A percentile compares a stretch with the other conserved stretches of the same genome.
These are phyloP conservation scores for Scolecobasidium constrictum DNA, from an alignment of 2,329 filamentous ascomycete species.

Conservation along the genomic window DNA sequence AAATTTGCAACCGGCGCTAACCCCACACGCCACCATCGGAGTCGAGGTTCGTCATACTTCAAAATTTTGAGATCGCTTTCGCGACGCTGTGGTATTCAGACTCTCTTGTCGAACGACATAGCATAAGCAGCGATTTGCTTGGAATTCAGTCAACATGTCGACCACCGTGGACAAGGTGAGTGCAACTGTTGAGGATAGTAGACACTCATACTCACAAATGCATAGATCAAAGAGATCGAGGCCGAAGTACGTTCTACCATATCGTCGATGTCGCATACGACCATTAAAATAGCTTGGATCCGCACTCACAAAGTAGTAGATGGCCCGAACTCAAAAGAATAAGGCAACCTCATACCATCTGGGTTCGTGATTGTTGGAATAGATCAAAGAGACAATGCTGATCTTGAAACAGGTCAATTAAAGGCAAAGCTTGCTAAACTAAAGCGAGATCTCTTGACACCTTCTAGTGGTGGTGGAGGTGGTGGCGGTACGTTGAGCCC, in stretches of 20 bases:
- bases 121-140: no score
- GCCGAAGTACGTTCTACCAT: slow-evolving; percentile 58
- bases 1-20: not conserved
- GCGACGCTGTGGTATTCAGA: not conserved
- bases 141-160: slow-evolving; percentile 82
- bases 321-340: slow-evolving; percentile 96
- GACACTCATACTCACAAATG: not conserved
- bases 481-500: slow-evolving; percentile 48
- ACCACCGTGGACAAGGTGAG: slow-evolving; percentile 93
- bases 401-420: slow-evolving; percentile 54
- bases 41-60: not conserved
- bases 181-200: slow-evolving; percentile 9
- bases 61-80: not conserved
- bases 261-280: no score
- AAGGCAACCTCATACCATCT: slow-evolving; percentile 91
- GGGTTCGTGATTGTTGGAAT: slow-evolving; percentile 42
- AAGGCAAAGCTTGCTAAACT: slow-evolving; percentile 98
- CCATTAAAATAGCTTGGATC: slow-evolving; percentile 10
- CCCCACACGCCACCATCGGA: not conserved
- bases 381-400: no score
- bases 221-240: slow-evolving; percentile 92
- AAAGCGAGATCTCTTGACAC: slow-evolving; percentile 89
- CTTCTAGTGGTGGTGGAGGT: slow-evolving; percentile 66
- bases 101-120: no score
- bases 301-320: slow-evolving; percentile 41